Base-by-base conservation (phyloP, 768 basidiomycete species). In the Pleurotus salmoneostramineus region DNA sequence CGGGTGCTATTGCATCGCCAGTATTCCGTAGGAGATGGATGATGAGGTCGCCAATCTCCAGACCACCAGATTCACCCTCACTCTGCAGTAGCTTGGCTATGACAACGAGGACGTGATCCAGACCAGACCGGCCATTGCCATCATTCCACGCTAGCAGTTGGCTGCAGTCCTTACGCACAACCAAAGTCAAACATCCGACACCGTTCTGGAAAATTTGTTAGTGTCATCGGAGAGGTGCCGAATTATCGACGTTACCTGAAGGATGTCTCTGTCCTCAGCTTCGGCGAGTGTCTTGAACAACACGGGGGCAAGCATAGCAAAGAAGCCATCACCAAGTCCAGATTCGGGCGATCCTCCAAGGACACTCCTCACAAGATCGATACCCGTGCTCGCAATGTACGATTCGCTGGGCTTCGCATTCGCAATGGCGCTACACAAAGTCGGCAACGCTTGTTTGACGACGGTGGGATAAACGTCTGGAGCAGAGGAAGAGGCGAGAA, bases 11-110 rank as follows among this genome's bases (percentile, higher is more conserved):
- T 1, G 86, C 76, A 10, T 87, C 84, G 10, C 93, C 93, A 0
- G 92, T 91, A 60, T 84, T 86, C 27, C 96, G 82, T 50, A 99
- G 77, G 27, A 98, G 77, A 64, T 98, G 95, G 62, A 98, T 91
- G 67, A 99, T 91, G 44, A 99, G 78, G 66, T 98, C 96, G 15
- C 97, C 97, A 48, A 98, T 89, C 54, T 91, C 89, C 17, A 98
- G 81, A 7, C 95, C 96, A 42, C 91, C 94, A 0, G 95, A 89
- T 70, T 99, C 97, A 60, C 94, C 91, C 61, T 91, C 84, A 59
- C 78, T 83, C 57, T 85, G 82, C 31, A 99, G 76, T 46, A 91
- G 81, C 60, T 83, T 85, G 31, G 89, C 92, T 36, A 98, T 84
- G 43, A 97, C 74, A 10, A 79, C 77, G 47, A 98, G 77, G 12